phyloP scores from a whole-genome alignment of 805 yeast species.

The Lachancea waltii region DNA sequence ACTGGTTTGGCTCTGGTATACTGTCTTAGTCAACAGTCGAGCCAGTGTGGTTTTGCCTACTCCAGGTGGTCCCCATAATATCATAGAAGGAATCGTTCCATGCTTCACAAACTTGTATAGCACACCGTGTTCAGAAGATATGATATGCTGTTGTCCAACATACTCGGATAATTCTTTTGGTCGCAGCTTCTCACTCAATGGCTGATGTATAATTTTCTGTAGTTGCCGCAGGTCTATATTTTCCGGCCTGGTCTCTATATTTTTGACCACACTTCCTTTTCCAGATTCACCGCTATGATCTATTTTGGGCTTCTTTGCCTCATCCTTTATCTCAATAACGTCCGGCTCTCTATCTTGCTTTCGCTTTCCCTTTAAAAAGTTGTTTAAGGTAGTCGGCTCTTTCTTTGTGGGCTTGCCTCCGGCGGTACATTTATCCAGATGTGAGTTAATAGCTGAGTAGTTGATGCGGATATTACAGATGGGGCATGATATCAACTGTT shows the following conservation, averaged over 20 bases:
- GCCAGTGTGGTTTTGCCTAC: conserved; percentile 87
- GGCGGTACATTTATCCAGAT: conserved; percentile 26
- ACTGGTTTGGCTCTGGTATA: conserved; percentile 11
- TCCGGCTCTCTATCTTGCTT: conserved; percentile 4
- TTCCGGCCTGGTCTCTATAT: too few species aligned
- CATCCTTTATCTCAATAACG: conserved; percentile 4
- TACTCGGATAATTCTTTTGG: conserved; percentile 64
- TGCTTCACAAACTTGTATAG: conserved; percentile 56
- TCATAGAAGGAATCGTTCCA: conserved; percentile 72
- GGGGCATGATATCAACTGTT: conserved; percentile 29
- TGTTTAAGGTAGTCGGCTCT: conserved; percentile 18
- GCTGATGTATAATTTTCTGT: conserved; percentile 29
- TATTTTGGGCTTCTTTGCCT: background rate
- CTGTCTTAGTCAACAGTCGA: conserved; percentile 35
- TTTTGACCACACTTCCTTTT: too few species aligned
- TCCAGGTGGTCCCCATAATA: conserved; percentile 95
- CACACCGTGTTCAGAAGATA: conserved; percentile 55
- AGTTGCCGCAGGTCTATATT: conserved; percentile 22
- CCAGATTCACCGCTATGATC: too few species aligned
- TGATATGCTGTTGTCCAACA: conserved; percentile 79
- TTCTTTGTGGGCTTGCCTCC: conserved; percentile 3
- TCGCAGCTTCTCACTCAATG: conserved; percentile 78
- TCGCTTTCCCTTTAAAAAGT: conserved; percentile 13
- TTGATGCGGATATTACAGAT: conserved; percentile 25
- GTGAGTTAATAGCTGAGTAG: conserved; percentile 24